Conservation (phyloP, 176 grass and related monocot species). For the Paspalum notatum region DNA sequence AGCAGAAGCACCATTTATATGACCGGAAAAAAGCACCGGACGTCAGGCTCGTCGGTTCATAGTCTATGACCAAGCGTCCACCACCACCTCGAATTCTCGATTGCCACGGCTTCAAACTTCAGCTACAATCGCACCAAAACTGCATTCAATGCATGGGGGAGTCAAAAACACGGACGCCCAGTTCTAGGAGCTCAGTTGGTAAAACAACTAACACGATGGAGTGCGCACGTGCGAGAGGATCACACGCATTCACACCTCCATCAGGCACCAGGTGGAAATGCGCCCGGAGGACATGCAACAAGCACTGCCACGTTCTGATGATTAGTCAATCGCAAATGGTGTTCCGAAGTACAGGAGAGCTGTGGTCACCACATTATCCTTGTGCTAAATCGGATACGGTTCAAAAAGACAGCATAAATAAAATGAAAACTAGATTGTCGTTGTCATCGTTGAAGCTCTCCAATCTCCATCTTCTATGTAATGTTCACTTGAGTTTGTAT, state of each 20-base stretch:
- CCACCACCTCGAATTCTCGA: neutral
- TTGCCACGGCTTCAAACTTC: neutral
- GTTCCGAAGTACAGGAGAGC: neutral
- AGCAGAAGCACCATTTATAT: constrained; percentile 31
- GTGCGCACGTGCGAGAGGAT: neutral
- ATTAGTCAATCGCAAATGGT: constrained; percentile 4
- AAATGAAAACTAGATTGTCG: constrained; percentile 37
- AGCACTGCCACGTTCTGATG: constrained; percentile 37
- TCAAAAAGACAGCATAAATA: constrained; percentile 34
- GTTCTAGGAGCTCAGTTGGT: constrained; percentile 18
- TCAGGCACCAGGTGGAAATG: constrained; percentile 16
- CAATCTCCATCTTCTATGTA: constrained; percentile 28
- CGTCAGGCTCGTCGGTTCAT: neutral
- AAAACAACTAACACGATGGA: constrained; percentile 20
- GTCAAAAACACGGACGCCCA: constrained; percentile 37
- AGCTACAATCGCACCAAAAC: constrained; percentile 34
- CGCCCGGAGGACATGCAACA: neutral
- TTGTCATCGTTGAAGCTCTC: constrained; percentile 27
- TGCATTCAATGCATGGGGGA: constrained; percentile 21
- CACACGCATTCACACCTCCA: constrained; percentile 24
- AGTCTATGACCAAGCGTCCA: constrained; percentile 27
- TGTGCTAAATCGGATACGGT: constrained; percentile 25
- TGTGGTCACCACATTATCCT: constrained; percentile 27
- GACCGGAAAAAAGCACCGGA: constrained; percentile 21
- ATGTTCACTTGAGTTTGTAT: neutral